A percentile compares a stretch with the other conserved stretches of the same genome.
Evolutionary conservation across 352 stramenopile species (phyloP).

Genomic region (Phytophthora podocarpi): DNA sequence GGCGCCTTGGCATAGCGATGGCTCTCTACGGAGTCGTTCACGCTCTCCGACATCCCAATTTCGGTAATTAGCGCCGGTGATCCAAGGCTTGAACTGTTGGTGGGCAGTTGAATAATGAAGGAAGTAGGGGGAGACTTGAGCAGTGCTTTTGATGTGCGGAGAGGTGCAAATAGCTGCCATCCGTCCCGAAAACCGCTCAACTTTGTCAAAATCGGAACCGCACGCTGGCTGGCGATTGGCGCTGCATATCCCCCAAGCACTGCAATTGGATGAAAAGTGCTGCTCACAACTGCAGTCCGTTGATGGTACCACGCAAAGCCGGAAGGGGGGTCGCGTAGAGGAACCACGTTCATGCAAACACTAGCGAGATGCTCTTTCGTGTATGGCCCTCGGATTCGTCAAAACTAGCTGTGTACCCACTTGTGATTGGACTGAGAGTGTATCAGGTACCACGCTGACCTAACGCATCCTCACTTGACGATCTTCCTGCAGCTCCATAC

Average conservation of each 20-base stretch:
- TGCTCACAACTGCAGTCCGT: constrained; percentile 11
- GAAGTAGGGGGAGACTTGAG: neutral
- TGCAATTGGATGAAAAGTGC: constrained; percentile 20
- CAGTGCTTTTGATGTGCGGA: constrained; percentile 22
- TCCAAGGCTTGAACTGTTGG: constrained; percentile 2
- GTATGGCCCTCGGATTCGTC: neutral
- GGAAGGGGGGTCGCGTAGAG: constrained; percentile 10
- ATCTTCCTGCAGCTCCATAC: constrained; percentile 32
- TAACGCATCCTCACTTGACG: constrained; percentile 22
- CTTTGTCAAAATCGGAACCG: constrained; percentile 8
- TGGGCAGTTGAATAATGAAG: constrained; percentile 13
- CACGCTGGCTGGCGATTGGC: constrained; percentile 21
- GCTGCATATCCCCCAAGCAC: neutral
- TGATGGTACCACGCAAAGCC: neutral
- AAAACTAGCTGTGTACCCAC: constrained; percentile 9
- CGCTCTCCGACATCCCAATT: constrained; percentile 22
- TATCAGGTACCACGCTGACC: constrained; percentile 1
- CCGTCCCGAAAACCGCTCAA: constrained; percentile 25
- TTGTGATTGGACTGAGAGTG: constrained; percentile 13
- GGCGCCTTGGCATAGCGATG: constrained; percentile 56
- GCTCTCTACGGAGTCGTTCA: constrained; percentile 11
- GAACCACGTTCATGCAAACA: constrained; percentile 14
- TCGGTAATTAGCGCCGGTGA: neutral
- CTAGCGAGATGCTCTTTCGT: constrained; percentile 25
- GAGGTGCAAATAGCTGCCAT: constrained; percentile 19